A percentile compares a stretch with the other conserved stretches of the same genome.
Evolutionary conservation across 208 protist genomes (phyloP).

Genomic region (Entamoeba histolytica): DNA sequence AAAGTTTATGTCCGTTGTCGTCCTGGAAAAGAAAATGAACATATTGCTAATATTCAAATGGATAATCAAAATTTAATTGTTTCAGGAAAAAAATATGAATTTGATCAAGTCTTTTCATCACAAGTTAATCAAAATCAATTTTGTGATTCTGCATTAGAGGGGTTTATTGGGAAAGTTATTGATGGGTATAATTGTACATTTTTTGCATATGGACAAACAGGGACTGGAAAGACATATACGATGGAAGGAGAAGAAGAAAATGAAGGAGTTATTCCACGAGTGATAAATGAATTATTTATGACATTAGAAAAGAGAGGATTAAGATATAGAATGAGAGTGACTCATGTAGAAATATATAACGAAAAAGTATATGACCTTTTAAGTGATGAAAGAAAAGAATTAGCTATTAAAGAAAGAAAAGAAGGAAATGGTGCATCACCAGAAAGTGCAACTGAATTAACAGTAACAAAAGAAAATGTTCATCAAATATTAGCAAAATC

Average conservation of each 20-base stretch:
- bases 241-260: neutral
- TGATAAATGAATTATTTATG: neutral
- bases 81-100: neutral
- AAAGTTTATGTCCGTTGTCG: neutral
- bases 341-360: conserved; percentile 10
- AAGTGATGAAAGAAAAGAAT: neutral
- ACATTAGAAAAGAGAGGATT: neutral
- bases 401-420: neutral
- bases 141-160: neutral
- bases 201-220: conserved; percentile 14
- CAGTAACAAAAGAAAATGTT: neutral
- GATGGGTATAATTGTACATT: conserved; percentile 7
- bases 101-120: neutral
- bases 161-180: neutral
- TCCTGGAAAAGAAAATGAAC: neutral
- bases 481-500: conserved; percentile 6
- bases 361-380: conserved; percentile 2
- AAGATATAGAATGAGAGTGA: neutral
- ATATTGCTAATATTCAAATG: neutral
- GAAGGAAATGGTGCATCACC: neutral
- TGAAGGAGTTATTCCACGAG: neutral
- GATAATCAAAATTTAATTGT: neutral
- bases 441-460: neutral
- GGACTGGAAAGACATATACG: conserved; percentile 11
- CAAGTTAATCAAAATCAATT: neutral